Base-by-base conservation (phyloP, 2,329 filamentous ascomycete genomes). In the Diplodia seriata region DNA sequence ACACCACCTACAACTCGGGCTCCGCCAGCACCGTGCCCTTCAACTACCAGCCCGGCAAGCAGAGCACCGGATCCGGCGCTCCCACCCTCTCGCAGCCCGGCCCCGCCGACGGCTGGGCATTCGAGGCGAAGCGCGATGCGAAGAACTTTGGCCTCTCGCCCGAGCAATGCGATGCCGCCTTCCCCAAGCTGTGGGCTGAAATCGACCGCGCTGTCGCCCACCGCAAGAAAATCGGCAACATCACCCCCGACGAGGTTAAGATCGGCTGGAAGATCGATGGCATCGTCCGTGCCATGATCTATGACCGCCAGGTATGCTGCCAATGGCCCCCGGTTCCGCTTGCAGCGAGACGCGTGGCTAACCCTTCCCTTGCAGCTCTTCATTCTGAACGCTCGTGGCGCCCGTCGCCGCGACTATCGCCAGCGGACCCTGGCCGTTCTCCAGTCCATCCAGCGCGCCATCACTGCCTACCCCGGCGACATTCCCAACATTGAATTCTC, bases 401-500 rank as follows among this genome's bases (percentile, higher is more conserved):
- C 33, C 65, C 65, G 20, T 64, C 65, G 20, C n/a, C 49, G 66
- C 4, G 72, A 72, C 50, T 67, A 73, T 43, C 65, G 70, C 31
- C 72, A 73, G 15, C 76, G 77, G 18, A 72, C 72, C 14, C 72
- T 75, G n/a, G 83, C 85, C 23, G 81, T 83, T 12, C 80, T 88
- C 0, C 82, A 85, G 73, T 83, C 85, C 70, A 79, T 88, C 70
- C 77, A 87, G 72, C 81, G 83, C 69, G 85, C 85, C 8, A 74
- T 87, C 12, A 71, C 83, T 38, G 84, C 86, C 12, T 81, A 83
- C 5, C 84, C 85, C 0, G 74, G 79, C 9, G 77, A 78, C 0
- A 71, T 85, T 3, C 85, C 85, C 5, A 79, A 87, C 73, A 85
- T 84, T 31, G 76, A 84, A 71, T 83, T 88, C 72, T 79, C 83